phyloP scores from a whole-genome alignment of 345 rosid genomes.

The Eutrema heterophyllum region DNA sequence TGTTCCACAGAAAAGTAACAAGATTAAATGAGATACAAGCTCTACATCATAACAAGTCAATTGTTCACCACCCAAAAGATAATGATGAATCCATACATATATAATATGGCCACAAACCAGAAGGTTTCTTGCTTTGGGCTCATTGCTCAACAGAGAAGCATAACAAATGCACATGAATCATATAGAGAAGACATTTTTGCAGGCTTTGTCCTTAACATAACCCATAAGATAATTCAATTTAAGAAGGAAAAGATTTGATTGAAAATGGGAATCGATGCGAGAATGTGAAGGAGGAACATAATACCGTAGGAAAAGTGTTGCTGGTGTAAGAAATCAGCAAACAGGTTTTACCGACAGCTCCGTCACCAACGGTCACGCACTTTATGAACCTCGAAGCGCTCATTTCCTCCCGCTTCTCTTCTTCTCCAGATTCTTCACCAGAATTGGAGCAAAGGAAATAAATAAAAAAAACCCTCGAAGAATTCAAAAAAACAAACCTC shows the following conservation, averaged over 20 bases:
- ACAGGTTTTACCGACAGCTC: conserved; percentile 85
- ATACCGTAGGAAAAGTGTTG: conserved; percentile 82
- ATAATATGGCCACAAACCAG: background rate
- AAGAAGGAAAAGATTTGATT: background rate
- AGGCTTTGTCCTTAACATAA: background rate
- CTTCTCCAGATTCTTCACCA: background rate
- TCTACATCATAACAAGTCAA: background rate
- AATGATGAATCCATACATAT: background rate
- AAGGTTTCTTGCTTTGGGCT: background rate
- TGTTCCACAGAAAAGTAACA: conserved; percentile 30
- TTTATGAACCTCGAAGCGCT: conserved; percentile 78
- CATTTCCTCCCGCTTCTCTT: conserved; percentile 31
- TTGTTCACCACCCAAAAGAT: background rate
- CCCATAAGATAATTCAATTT: background rate
- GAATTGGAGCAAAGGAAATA: background rate
- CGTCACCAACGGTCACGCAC: conserved; percentile 86
- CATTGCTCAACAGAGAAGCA: background rate
- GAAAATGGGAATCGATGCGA: background rate
- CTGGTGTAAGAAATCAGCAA: conserved; percentile 81
- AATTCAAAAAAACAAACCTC: conserved; percentile 21
- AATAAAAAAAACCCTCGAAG: background rate
- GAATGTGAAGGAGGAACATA: background rate
- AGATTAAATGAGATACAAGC: background rate
- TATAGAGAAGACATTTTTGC: background rate
- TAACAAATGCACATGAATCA: background rate